Percentiles rank a stretch among this genome's conserved stretches.
Conservation (phyloP, 495 filamentous ascomycete species). For the Trichoderma virens region DNA sequence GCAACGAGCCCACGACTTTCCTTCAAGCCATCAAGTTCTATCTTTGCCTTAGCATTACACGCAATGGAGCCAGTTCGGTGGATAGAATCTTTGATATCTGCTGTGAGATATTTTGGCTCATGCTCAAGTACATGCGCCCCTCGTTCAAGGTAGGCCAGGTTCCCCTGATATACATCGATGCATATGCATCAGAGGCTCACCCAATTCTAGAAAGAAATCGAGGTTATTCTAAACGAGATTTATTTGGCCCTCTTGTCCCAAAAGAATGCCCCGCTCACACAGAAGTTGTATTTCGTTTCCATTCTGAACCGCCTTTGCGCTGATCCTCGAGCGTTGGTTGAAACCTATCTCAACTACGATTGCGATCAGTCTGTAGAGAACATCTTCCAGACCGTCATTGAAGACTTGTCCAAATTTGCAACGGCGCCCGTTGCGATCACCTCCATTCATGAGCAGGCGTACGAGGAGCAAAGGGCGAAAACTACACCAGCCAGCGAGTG, state of each 20-base stretch:
- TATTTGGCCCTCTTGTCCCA: conserved; percentile 91
- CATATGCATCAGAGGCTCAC: background rate
- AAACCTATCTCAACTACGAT: conserved; percentile 97
- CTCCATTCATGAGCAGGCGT: conserved; percentile 70
- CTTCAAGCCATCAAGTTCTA: conserved; percentile 96
- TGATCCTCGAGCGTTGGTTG: conserved; percentile 83
- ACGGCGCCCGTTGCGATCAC: conserved; percentile 68
- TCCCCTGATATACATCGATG: background rate
- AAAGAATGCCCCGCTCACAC: conserved; percentile 73
- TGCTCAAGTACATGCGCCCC: conserved; percentile 86
- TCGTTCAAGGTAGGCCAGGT: conserved; percentile 66
- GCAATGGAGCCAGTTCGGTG: conserved; percentile 90
- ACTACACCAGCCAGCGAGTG: conserved; percentile 56
- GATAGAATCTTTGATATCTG: conserved; percentile 88
- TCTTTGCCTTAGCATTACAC: conserved; percentile 83
- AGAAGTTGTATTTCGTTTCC: conserved; percentile 87
- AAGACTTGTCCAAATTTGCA: conserved; percentile 80
- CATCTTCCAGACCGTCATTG: conserved; percentile 90
- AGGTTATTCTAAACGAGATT: conserved; percentile 96
- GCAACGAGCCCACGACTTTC: conserved; percentile 77
- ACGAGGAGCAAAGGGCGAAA: conserved; percentile 67
- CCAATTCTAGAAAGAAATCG: conserved; percentile 73
- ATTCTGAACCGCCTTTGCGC: conserved; percentile 74
- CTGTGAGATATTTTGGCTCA: conserved; percentile 97
- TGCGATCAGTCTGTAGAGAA: conserved; percentile 94